These are phyloP conservation scores for Carex myosuroides DNA, from an alignment of 176 grass and related monocot species.

Conservation along the genomic window DNA sequence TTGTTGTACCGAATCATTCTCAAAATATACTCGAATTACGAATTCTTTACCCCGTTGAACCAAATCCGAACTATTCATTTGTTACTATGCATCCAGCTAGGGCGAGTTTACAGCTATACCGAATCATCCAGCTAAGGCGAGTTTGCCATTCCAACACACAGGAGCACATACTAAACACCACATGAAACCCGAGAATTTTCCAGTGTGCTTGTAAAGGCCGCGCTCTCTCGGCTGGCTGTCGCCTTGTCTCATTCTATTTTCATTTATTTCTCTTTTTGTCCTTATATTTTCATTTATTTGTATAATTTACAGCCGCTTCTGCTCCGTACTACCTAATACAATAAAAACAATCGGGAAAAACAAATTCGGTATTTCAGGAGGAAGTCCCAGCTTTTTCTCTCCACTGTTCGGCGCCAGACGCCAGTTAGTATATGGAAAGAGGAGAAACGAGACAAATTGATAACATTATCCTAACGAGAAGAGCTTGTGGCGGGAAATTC, in stretches of 20 bases:
- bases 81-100: no score
- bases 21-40: no score
- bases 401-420: not conserved
- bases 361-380: not conserved
- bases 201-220: not conserved
- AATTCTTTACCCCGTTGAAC: no score
- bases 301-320: not conserved
- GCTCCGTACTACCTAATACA: slow-evolving; percentile 4
- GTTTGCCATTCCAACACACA: not conserved
- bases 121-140: not conserved
- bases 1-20: no score
- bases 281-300: not conserved
- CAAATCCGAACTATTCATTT: no score
- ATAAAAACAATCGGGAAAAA: not conserved
- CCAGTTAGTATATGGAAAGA: not conserved
- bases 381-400: not conserved
- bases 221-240: not conserved
- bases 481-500: slow-evolving; percentile 20
- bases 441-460: not conserved
- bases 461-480: not conserved
- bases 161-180: not conserved
- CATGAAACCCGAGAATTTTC: not conserved
- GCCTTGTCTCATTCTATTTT: not conserved
- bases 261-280: not conserved
- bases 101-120: not conserved